Evolutionary conservation across 495 filamentous ascomycete genomes (phyloP).

Genomic region (Hyphodiscus hymeniophilus): DNA sequence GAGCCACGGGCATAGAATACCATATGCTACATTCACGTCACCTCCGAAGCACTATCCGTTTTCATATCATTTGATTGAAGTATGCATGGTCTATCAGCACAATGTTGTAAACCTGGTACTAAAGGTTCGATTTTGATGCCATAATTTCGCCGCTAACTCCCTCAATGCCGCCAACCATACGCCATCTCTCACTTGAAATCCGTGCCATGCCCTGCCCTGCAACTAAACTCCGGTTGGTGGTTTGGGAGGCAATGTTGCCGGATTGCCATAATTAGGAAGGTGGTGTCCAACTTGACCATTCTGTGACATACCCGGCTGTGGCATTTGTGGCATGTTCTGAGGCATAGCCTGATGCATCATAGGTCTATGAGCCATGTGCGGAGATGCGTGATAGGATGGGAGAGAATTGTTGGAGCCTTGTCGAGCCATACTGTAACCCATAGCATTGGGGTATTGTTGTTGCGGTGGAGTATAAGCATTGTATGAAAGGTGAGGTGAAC

Average conservation of each 20-base stretch:
- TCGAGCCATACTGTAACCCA: conserved; percentile 43
- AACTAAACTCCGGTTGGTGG: conserved; percentile 32
- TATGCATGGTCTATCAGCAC: conserved; percentile 24
- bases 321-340: conserved; percentile 9
- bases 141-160: conserved; percentile 23
- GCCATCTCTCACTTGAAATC: conserved; percentile 19
- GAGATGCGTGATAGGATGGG: conserved; percentile 29
- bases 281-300: conserved; percentile 28
- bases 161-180: conserved; percentile 25
- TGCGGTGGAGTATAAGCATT: conserved; percentile 25
- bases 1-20: conserved; percentile 20
- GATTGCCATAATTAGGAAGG: conserved; percentile 47
- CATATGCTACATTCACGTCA: conserved; percentile 11
- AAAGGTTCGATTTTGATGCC: conserved; percentile 19
- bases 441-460: conserved; percentile 28
- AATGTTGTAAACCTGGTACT: conserved; percentile 23
- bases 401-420: conserved; percentile 46
- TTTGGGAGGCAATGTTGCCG: conserved; percentile 47
- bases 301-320: conserved; percentile 13
- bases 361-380: conserved; percentile 22
- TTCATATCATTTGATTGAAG: conserved; percentile 12
- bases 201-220: conserved; percentile 2
- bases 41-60: neutral
- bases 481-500: conserved; percentile 24
- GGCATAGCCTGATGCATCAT: conserved; percentile 23